phyloP scores from a whole-genome alignment of 1,139 yeast species.

The Candida pseudoviswanathii region DNA sequence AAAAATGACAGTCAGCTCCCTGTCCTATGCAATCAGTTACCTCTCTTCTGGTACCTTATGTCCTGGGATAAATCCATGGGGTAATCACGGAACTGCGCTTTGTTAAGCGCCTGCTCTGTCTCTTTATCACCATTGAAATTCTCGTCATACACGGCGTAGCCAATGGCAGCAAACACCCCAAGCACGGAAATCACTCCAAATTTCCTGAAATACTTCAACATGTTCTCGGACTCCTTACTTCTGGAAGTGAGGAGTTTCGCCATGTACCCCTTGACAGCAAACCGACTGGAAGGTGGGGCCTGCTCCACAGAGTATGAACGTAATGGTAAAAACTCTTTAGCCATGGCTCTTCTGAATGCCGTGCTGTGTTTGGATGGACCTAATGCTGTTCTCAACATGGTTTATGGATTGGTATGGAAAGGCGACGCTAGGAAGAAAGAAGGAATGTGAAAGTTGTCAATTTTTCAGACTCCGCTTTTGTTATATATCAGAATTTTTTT shows the following conservation, averaged over 20 bases:
- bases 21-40: not conserved
- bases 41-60: slow-evolving; percentile 18
- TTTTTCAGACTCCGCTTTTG: slow-evolving; percentile 6
- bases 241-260: slow-evolving; percentile 39
- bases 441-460: not conserved
- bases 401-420: not conserved
- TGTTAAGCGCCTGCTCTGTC: slow-evolving; percentile 13
- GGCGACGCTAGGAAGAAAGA: not conserved
- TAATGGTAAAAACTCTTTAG: slow-evolving; percentile 13
- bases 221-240: slow-evolving; percentile 32
- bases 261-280: slow-evolving; percentile 9
- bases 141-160: slow-evolving; percentile 29
- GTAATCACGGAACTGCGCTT: slow-evolving; percentile 11
- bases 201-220: slow-evolving; percentile 32
- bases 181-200: slow-evolving; percentile 38
- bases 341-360: slow-evolving; percentile 14
- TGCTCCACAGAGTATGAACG: slow-evolving; percentile 13
- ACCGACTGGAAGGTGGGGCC: slow-evolving; percentile 6
- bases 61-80: slow-evolving; percentile 24
- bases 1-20: not conserved
- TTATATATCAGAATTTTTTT: not conserved
- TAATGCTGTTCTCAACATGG: slow-evolving; percentile 11
- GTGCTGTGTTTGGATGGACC: slow-evolving; percentile 14
- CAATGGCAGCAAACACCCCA: slow-evolving; percentile 36
- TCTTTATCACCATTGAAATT: slow-evolving; percentile 5